Base-by-base conservation (phyloP, 495 filamentous ascomycete genomes). In the Achaetomiella virescens region DNA sequence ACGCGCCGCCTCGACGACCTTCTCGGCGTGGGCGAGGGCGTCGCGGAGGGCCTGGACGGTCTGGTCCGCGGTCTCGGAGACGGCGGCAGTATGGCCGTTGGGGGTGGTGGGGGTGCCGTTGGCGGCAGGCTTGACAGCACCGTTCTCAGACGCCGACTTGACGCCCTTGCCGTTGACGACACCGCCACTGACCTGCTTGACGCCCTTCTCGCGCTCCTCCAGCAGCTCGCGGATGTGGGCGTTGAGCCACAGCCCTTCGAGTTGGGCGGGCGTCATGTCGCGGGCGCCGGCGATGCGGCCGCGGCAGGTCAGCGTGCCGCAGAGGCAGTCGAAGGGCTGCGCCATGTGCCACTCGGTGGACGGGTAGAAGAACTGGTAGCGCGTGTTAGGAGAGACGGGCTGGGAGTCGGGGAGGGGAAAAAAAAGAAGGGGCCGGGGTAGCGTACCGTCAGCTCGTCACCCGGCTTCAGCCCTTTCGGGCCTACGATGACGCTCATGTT, bases 261-360 rank as follows among this genome's bases (percentile, higher is more conserved):
- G 66, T 52, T 77, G 67, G 29, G 67, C 61, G 22, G 49, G 56
- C 14, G 62, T 60, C 78, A 84, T 81, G 59, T 77, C 71, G 53
- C 69, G 68, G 17, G 82, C 82, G n/a, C 82, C 82, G 33, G 60
- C 61, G 50, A 84, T 80, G 49, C 59, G 66, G 14, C 78, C 80
- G 54, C 70, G 70, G 63, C 82, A 85, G 37, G 65, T 61, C 0
- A 67, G 62, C 21, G 64, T 72, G 9, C 79, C 78, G 65, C 87
- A 90, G 36, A 67, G 71, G 64, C 87, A 90, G 55, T 81, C 71
- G 61, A 90, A 90, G 17, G 82, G 73, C 70, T 89, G 85, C 41
- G 81, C 81, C 86, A 89, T 89, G 54, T 78, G 62, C 84, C 84
- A 90, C 69, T 90, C 87, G 4, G 85, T 84, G 52, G 80, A 84